A percentile compares a stretch with the other conserved stretches of the same genome.
phyloP scores from a whole-genome alignment of 805 yeast genomes.

The Cyberlindnera amylophila region DNA sequence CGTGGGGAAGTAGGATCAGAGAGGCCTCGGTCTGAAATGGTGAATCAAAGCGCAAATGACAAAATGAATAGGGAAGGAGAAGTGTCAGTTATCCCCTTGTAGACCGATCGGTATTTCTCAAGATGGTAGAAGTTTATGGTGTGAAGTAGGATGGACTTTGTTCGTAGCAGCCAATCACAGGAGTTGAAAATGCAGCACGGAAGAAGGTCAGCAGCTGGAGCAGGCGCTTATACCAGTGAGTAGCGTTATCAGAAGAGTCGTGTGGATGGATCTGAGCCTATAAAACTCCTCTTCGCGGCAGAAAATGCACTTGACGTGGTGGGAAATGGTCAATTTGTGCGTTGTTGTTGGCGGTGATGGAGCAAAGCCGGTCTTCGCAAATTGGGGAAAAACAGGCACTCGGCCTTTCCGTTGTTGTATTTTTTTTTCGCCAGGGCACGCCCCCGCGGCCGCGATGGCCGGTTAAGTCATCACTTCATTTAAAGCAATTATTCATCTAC shows the following conservation, averaged over 20 bases:
- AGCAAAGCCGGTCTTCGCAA: constrained; percentile 1
- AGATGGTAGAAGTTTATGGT: neutral
- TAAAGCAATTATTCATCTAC: no score
- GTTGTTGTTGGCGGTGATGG: neutral
- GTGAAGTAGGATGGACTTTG: neutral
- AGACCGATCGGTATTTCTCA: no score
- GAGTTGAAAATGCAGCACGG: neutral
- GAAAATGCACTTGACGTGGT: neutral
- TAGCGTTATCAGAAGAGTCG: neutral
- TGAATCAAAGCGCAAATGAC: no score
- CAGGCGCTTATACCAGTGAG: neutral
- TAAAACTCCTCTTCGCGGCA: no score
- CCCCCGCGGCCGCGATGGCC: neutral
- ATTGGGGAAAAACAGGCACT: constrained; percentile 5
- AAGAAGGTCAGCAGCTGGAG: constrained; percentile 5
- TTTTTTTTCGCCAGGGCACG: constrained; percentile 5
- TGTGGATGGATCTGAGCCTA: no score
- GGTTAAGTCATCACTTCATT: no score
- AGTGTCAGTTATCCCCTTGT: no score
- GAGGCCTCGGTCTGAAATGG: no score
- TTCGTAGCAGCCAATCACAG: constrained; percentile 5
- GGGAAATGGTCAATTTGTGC: neutral
- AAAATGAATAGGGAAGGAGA: no score
- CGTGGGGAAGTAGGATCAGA: neutral
- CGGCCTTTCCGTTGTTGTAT: constrained; percentile 3